phyloP scores from a whole-genome alignment of 2,329 filamentous ascomycete species.

The Leptoxyphium fumago region DNA sequence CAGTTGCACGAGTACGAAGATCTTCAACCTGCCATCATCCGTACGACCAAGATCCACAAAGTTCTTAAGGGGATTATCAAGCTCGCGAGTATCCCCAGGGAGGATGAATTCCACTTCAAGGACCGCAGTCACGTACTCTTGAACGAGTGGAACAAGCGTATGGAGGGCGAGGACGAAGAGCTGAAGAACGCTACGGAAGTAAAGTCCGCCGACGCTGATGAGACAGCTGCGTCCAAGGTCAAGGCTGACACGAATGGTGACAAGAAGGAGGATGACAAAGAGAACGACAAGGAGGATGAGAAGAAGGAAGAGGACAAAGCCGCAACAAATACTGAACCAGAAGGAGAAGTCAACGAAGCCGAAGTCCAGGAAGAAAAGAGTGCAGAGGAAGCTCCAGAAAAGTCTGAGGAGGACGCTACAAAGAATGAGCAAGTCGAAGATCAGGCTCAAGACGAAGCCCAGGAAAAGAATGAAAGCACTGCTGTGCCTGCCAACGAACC shows the following conservation, averaged over 20 bases:
- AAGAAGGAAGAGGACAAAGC: conserved; percentile 19
- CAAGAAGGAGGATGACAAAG: conserved; percentile 20
- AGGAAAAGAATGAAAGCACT: neutral
- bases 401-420: conserved; percentile 8
- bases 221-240: neutral
- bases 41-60: conserved; percentile 94
- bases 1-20: conserved; percentile 71
- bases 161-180: conserved; percentile 27
- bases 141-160: conserved; percentile 75
- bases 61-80: conserved; percentile 91
- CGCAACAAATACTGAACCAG: conserved; percentile 20
- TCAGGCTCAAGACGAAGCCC: conserved; percentile 1
- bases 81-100: conserved; percentile 68
- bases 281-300: conserved; percentile 15
- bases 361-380: conserved; percentile 11
- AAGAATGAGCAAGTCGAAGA: conserved; percentile 5
- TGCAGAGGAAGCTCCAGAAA: conserved; percentile 7
- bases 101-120: conserved; percentile 84
- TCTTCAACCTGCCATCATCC: conserved; percentile 78
- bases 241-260: conserved; percentile 3
- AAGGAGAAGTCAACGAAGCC: conserved; percentile 11
- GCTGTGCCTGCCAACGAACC: neutral
- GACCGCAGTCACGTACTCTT: conserved; percentile 63
- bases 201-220: conserved; percentile 23
- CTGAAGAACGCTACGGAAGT: conserved; percentile 14